phyloP scores from a whole-genome alignment of 352 stramenopile genomes.

The Phytopythium vexans region DNA sequence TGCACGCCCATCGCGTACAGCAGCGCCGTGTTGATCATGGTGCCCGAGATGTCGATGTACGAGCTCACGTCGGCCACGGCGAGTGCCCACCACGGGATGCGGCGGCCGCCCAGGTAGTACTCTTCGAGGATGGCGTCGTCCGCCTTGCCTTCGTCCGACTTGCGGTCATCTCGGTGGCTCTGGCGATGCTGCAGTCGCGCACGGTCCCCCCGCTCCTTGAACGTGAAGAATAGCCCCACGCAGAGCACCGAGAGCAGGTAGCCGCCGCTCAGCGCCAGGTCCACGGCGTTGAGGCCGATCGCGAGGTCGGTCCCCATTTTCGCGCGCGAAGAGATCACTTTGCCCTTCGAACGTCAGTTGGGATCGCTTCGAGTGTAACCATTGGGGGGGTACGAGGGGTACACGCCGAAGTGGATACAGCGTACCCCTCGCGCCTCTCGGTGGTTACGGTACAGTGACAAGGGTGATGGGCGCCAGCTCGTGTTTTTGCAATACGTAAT shows the following conservation, averaged over 20 bases:
- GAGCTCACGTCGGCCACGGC: constrained; percentile 76
- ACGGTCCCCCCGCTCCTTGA: constrained; percentile 45
- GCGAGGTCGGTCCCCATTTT: constrained; percentile 11
- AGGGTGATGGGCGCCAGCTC: not conserved
- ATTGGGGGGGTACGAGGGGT: not conserved
- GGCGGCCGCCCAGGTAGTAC: constrained; percentile 69
- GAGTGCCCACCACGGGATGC: constrained; percentile 71
- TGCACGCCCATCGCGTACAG: constrained; percentile 79
- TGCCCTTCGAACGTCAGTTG: not conserved
- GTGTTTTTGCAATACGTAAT: not conserved
- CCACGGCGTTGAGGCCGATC: constrained; percentile 34
- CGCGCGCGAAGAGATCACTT: constrained; percentile 9
- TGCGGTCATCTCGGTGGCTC: constrained; percentile 10
- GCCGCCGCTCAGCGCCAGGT: constrained; percentile 45
- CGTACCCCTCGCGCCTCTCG: too few relatives aligned
- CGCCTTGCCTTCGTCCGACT: constrained; percentile 9
- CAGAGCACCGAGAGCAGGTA: constrained; percentile 65
- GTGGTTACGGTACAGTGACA: not conserved
- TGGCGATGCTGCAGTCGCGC: constrained; percentile 26
- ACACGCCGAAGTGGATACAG: too few relatives aligned
- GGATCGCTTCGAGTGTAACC: not conserved
- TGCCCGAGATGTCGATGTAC: constrained; percentile 84
- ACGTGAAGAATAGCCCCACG: constrained; percentile 68
- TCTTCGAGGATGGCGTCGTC: constrained; percentile 52
- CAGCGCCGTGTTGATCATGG: constrained; percentile 84